These are phyloP conservation scores for Candida insectalens DNA, from an alignment of 805 yeast species.

Conservation along the genomic window DNA sequence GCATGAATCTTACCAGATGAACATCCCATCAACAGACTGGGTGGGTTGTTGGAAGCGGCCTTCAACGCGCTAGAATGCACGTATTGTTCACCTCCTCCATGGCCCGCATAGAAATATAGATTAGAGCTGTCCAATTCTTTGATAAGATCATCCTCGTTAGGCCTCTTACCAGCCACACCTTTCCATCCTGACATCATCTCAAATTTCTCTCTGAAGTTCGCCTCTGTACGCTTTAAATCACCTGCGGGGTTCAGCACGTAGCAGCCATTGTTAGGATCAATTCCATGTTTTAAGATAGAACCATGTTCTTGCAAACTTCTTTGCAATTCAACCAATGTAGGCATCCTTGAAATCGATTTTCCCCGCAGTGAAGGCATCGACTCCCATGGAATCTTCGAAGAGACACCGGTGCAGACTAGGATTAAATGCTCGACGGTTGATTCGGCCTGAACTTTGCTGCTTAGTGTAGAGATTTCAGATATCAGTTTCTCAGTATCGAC, in stretches of 20 bases:
- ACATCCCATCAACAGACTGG: conserved; percentile 75
- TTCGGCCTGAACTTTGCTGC: no score
- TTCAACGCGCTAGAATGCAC: conserved; percentile 47
- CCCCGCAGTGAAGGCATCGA: conserved; percentile 47
- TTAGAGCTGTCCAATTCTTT: conserved; percentile 31
- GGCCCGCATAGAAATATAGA: conserved; percentile 77
- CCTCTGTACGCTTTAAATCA: conserved; percentile 64
- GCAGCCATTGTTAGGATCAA: conserved; percentile 29
- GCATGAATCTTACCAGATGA: conserved; percentile 65
- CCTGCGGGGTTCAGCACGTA: conserved; percentile 77
- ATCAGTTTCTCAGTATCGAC: conserved; percentile 44
- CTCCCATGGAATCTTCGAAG: conserved; percentile 88
- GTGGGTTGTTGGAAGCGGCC: conserved; percentile 35
- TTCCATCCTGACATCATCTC: conserved; percentile 31
- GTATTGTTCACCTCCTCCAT: conserved; percentile 93
- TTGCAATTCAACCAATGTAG: conserved; percentile 43
- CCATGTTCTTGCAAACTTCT: conserved; percentile 23
- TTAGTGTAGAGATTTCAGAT: no score
- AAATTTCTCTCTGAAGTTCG: conserved; percentile 39
- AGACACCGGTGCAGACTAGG: conserved; percentile 54
- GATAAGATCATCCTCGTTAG: conserved; percentile 45
- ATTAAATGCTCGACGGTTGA: conserved; percentile 50
- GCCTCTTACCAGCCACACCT: conserved; percentile 46
- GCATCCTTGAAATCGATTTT: conserved; percentile 63
- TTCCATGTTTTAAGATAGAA: conserved; percentile 8